These are phyloP conservation scores for Microsporum ferrugineum DNA, from an alignment of 2,329 filamentous ascomycete genomes.

Conservation along the genomic window DNA sequence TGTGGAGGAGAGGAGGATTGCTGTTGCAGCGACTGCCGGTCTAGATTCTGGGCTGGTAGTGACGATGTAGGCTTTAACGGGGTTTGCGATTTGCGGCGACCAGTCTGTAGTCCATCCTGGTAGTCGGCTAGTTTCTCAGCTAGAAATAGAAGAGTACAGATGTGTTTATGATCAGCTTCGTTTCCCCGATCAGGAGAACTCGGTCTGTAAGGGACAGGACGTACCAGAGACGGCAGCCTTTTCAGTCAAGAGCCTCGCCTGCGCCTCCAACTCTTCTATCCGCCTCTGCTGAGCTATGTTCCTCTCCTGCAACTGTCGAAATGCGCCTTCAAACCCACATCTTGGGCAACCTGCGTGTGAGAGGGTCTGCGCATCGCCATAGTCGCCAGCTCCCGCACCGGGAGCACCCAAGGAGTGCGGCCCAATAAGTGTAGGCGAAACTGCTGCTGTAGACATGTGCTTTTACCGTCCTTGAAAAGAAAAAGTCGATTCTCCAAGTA, in stretches of 20 bases:
- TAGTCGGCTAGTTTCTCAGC: constrained; percentile 50
- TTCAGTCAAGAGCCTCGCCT: constrained; percentile 42
- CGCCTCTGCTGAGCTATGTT: constrained; percentile 28
- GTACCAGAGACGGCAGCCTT: constrained; percentile 45
- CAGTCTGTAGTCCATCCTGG: constrained; percentile 48
- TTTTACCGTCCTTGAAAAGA: not conserved
- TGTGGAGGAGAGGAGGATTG: constrained; percentile 16
- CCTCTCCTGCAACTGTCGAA: constrained; percentile 14
- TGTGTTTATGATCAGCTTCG: not conserved
- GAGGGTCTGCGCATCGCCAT: not conserved
- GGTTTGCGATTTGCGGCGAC: constrained; percentile 29
- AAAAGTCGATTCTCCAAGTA: not conserved
- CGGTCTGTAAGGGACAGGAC: constrained; percentile 10
- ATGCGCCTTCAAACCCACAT: constrained; percentile 26
- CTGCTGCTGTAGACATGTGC: not conserved
- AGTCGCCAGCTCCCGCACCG: not conserved
- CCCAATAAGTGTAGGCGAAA: not conserved
- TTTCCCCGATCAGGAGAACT: not conserved
- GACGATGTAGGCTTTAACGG: constrained; percentile 15
- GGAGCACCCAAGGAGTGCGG: not conserved
- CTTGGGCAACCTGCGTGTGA: constrained; percentile 23
- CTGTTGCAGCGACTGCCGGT: constrained; percentile 19
- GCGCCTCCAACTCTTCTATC: constrained; percentile 44
- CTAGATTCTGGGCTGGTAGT: constrained; percentile 17
- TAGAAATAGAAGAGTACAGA: constrained; percentile 18